Conservation (phyloP, 129 eudicot species). For the Heracleum sosnowskyi region DNA sequence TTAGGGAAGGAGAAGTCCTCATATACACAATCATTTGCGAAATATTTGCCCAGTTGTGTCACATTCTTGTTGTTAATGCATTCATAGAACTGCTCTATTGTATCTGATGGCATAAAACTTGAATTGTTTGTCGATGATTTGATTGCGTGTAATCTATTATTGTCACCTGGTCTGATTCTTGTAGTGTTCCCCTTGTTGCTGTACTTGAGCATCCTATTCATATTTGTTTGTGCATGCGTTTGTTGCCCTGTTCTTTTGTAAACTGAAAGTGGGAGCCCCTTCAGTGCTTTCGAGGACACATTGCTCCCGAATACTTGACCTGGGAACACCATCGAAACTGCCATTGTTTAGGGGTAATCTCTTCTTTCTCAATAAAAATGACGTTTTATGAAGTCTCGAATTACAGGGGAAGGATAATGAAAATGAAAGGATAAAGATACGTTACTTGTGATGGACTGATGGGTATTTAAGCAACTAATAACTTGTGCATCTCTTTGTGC, state of each 20-base stretch:
- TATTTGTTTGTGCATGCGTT: not conserved
- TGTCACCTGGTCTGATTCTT: constrained; percentile 2
- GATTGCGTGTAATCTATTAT: constrained; percentile 2
- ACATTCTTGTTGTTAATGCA: constrained; percentile 51
- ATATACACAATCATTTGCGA: constrained; percentile 51
- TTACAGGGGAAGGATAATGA: not conserved
- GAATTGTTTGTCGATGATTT: constrained; percentile 20
- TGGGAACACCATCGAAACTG: constrained; percentile 19
- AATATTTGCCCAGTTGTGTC: constrained; percentile 33
- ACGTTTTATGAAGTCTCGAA: constrained; percentile 5
- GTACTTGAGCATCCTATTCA: constrained; percentile 6
- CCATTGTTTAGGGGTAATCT: constrained; percentile 17
- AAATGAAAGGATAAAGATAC: constrained; percentile 18
- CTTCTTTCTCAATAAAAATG: not conserved
- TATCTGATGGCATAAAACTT: constrained; percentile 40
- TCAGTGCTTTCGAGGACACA: not conserved
- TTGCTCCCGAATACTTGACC: not conserved
- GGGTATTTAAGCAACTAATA: constrained; percentile 1
- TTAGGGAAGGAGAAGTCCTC: constrained; percentile 63
- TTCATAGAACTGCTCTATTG: constrained; percentile 46
- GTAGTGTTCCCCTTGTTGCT: not conserved
- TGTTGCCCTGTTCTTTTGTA: constrained; percentile 1
- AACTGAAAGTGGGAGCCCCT: not conserved
- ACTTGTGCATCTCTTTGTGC: constrained; percentile 4
- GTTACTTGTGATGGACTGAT: constrained; percentile 18